A percentile compares a stretch with the other conserved stretches of the same genome.
These are phyloP conservation scores for Helotiales sp. DNA, from an alignment of 2,329 filamentous ascomycete genomes.

Conservation along the genomic window DNA sequence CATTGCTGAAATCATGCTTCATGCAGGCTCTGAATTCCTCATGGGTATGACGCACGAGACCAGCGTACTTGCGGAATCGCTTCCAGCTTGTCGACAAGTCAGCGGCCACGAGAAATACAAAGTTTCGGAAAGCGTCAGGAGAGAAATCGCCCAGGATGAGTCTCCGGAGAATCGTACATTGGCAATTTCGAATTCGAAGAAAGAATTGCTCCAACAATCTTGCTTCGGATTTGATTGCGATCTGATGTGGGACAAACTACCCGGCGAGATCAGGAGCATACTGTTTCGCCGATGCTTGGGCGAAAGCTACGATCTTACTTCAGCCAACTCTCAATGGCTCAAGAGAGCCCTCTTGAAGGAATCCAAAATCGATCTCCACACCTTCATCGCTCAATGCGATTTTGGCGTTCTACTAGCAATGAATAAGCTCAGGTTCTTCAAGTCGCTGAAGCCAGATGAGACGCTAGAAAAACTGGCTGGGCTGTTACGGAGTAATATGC, in stretches of 20 bases:
- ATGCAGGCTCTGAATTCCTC: constrained; percentile 14
- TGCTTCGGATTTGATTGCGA: constrained; percentile 14
- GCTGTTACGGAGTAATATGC: background rate
- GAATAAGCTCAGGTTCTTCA: constrained; percentile 21
- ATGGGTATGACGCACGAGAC: constrained; percentile 9
- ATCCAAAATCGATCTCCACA: constrained; percentile 15
- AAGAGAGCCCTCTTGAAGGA: constrained; percentile 23
- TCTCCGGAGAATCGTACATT: background rate
- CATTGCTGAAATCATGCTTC: constrained; percentile 14
- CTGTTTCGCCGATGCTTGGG: constrained; percentile 14
- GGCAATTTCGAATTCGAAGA: background rate
- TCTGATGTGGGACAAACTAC: constrained; percentile 10
- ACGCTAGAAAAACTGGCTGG: constrained; percentile 8
- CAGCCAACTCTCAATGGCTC: constrained; percentile 24
- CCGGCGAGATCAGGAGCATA: constrained; percentile 11
- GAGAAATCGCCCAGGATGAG: constrained; percentile 5
- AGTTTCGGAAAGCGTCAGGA: constrained; percentile 9
- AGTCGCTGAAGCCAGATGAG: constrained; percentile 17
- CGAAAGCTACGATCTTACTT: constrained; percentile 2
- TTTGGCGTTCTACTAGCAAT: constrained; percentile 31
- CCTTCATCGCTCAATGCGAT: constrained; percentile 30
- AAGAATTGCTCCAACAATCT: constrained; percentile 5
- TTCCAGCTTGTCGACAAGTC: constrained; percentile 8
- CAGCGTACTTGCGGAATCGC: background rate
- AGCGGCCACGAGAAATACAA: constrained; percentile 15